These are phyloP conservation scores for Chytriomyces sp. DNA, from an alignment of 192 early-diverging fungal genomes.

Conservation along the genomic window DNA sequence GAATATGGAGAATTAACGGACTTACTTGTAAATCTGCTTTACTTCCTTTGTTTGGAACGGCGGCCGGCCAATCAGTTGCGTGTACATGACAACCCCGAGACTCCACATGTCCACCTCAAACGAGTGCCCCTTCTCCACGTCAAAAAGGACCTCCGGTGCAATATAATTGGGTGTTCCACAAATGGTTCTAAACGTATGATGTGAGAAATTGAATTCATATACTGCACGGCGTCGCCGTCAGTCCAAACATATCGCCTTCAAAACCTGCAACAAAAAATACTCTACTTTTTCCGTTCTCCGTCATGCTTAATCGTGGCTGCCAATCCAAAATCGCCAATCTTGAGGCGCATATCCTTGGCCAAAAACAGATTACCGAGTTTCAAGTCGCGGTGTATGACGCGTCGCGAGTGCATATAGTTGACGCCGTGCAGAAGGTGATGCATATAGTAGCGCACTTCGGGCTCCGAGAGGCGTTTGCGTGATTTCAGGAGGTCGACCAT, in stretches of 20 bases:
- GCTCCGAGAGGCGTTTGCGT: slow-evolving; percentile 80
- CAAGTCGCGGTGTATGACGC: slow-evolving; percentile 91
- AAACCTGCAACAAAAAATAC: no score
- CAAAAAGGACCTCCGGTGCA: slow-evolving; percentile 92
- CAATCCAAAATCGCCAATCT: slow-evolving; percentile 95
- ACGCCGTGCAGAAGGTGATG: slow-evolving; percentile 78
- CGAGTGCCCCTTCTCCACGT: slow-evolving; percentile 74
- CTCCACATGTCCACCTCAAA: slow-evolving; percentile 97
- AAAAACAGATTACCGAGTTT: slow-evolving; percentile 95
- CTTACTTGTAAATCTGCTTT: slow-evolving; percentile 75
- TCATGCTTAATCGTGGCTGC: slow-evolving; percentile 78
- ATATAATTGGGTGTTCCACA: slow-evolving; percentile 98
- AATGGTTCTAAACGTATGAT: slow-evolving; percentile 66
- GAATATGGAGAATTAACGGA: slow-evolving; percentile 6
- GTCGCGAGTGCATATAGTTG: slow-evolving; percentile 75
- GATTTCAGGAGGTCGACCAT: slow-evolving; percentile 79
- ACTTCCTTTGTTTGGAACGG: slow-evolving; percentile 87
- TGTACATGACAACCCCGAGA: slow-evolving; percentile 86
- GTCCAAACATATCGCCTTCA: no score
- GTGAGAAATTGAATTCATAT: background rate
- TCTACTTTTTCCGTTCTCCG: slow-evolving; percentile 86
- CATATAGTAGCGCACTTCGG: slow-evolving; percentile 88
- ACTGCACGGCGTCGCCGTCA: background rate
- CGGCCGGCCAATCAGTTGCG: slow-evolving; percentile 82
- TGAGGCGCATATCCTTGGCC: slow-evolving; percentile 76